Percentiles rank a stretch among this genome's conserved stretches.
Conservation (phyloP, 2,329 filamentous ascomycete genomes). For the Fusarium falciforme region DNA sequence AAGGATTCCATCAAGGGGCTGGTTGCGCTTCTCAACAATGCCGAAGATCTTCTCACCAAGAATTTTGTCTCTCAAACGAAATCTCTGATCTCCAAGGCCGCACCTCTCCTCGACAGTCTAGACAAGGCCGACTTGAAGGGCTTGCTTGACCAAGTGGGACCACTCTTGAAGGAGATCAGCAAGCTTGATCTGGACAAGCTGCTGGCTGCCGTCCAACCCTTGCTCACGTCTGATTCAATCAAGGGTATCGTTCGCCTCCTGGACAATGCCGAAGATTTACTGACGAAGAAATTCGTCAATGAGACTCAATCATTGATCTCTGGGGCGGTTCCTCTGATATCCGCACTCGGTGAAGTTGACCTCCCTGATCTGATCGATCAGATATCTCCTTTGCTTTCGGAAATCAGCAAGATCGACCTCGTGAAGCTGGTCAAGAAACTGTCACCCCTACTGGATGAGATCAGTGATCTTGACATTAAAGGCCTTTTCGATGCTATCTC, state of each 20-base stretch:
- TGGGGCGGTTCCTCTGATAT: conserved; percentile 43
- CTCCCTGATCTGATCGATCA: conserved; percentile 42
- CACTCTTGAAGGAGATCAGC: conserved; percentile 48
- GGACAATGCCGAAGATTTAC: conserved; percentile 44
- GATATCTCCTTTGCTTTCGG: conserved; percentile 46
- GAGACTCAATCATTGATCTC: conserved; percentile 44
- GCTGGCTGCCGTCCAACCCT: conserved; percentile 40
- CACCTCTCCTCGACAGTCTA: conserved; percentile 48
- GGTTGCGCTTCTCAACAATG: conserved; percentile 50
- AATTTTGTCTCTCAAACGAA: conserved; percentile 44
- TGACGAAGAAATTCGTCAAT: conserved; percentile 44
- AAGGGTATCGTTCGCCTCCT: conserved; percentile 48
- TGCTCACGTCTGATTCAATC: conserved; percentile 45
- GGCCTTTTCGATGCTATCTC: conserved; percentile 47
- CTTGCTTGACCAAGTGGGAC: conserved; percentile 48
- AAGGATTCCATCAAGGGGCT: conserved; percentile 47
- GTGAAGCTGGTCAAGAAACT: conserved; percentile 44
- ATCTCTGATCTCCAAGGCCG: conserved; percentile 42
- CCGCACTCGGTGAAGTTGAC: conserved; percentile 34
- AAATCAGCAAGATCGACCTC: conserved; percentile 47
- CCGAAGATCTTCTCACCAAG: conserved; percentile 44
- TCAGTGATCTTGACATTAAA: conserved; percentile 48
- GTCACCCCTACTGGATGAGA: conserved; percentile 45
- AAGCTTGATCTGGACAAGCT: conserved; percentile 48
- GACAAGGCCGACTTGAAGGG: conserved; percentile 48